Percentiles rank a stretch among this genome's conserved stretches.
Evolutionary conservation across 2,329 filamentous ascomycete genomes (phyloP).

Genomic region (Chaetomium sp.): DNA sequence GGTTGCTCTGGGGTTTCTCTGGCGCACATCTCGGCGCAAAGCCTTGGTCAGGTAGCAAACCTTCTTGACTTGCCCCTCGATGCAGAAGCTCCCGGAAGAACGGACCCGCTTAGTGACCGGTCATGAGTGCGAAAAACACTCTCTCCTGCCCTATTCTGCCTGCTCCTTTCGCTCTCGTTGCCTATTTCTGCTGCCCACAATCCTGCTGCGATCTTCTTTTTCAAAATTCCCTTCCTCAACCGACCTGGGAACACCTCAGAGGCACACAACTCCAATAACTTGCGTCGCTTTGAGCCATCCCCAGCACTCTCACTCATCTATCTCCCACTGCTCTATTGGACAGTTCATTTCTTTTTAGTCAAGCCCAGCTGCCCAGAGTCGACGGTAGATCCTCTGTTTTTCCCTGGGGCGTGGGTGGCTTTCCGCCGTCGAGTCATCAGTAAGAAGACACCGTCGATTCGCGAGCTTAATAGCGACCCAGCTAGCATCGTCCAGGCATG

Average conservation of each 20-base stretch:
- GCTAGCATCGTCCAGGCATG: constrained; percentile 12
- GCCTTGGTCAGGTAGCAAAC: background rate
- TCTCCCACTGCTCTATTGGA: background rate
- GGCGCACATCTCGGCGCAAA: background rate
- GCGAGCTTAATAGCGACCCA: background rate
- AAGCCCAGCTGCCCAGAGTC: background rate
- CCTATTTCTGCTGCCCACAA: background rate
- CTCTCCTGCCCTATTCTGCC: constrained; percentile 3
- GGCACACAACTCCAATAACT: constrained; percentile 2
- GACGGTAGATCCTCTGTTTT: background rate
- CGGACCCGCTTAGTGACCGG: constrained; percentile 13
- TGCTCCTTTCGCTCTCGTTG: constrained; percentile 3
- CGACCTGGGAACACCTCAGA: background rate
- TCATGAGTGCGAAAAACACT: background rate
- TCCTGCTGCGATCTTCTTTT: background rate
- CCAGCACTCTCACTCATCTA: background rate
- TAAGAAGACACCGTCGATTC: background rate
- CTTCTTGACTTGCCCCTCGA: background rate
- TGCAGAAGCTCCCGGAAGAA: background rate
- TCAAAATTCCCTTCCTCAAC: constrained; percentile 1
- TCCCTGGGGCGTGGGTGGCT: background rate
- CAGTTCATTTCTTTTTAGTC: background rate
- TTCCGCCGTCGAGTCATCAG: background rate
- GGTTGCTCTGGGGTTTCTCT: background rate
- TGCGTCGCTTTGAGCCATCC: background rate